Conservation (phyloP, 345 rosid species). For the Balakata baccata region DNA sequence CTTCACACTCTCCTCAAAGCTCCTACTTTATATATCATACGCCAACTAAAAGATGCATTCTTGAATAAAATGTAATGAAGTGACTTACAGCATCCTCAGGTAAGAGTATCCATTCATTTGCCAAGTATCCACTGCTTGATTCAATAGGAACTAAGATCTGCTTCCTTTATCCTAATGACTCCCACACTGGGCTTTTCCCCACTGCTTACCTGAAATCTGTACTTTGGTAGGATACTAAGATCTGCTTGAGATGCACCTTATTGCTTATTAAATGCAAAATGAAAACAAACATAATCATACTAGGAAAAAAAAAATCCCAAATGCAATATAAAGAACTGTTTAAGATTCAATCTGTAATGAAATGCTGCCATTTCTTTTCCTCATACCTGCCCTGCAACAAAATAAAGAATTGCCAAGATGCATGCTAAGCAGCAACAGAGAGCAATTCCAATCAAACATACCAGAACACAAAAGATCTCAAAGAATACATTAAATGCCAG, state of each 20-base stretch:
- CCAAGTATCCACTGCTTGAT: slow-evolving; percentile 49
- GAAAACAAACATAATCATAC: slow-evolving; percentile 9
- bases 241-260: slow-evolving; percentile 99
- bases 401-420: slow-evolving; percentile 88
- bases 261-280: slow-evolving; percentile 37
- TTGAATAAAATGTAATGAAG: not conserved
- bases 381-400: slow-evolving; percentile 93
- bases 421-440: slow-evolving; percentile 98
- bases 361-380: not conserved
- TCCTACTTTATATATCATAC: not conserved
- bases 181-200: slow-evolving; percentile 56
- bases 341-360: not conserved
- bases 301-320: slow-evolving; percentile 2
- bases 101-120: slow-evolving; percentile 63
- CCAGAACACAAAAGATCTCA: slow-evolving; percentile 93
- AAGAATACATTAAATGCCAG: slow-evolving; percentile 97
- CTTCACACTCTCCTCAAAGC: not conserved
- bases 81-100: slow-evolving; percentile 90
- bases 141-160: slow-evolving; percentile 79
- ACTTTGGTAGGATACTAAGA: slow-evolving; percentile 77
- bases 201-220: slow-evolving; percentile 52
- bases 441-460: slow-evolving; percentile 94
- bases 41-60: not conserved
- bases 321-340: slow-evolving; percentile 7
- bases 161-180: slow-evolving; percentile 83